Percentiles rank a stretch among this genome's conserved stretches.
These are phyloP conservation scores for Mycena vitilis DNA, from an alignment of 768 basidiomycete genomes.

Conservation along the genomic window DNA sequence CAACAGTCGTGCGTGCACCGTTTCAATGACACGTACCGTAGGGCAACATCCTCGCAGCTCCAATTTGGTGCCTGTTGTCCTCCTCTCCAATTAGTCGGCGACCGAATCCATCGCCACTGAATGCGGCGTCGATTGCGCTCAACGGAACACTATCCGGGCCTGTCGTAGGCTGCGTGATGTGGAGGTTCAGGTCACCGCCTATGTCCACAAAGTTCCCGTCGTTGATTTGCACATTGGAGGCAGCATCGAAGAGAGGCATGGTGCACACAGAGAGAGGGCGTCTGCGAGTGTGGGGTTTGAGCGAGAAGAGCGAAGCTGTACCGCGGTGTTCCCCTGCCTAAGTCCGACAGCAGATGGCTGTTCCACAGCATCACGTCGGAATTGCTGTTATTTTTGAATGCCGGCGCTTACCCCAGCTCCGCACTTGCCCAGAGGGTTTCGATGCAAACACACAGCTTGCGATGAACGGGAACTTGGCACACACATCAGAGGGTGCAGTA, in stretches of 20 bases:
- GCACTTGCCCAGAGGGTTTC: too few relatives aligned
- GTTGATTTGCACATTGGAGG: not conserved
- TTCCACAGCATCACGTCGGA: too few relatives aligned
- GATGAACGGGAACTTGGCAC: too few relatives aligned
- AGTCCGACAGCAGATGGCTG: too few relatives aligned
- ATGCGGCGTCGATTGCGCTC: not conserved
- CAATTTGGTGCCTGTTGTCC: not conserved
- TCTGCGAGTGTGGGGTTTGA: too few relatives aligned
- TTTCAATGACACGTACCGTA: not conserved
- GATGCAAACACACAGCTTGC: too few relatives aligned
- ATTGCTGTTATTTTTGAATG: too few relatives aligned
- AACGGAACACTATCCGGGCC: not conserved
- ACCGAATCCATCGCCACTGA: not conserved
- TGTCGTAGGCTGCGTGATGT: not conserved
- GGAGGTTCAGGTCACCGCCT: not conserved
- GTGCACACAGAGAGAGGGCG: not conserved
- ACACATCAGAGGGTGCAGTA: too few relatives aligned
- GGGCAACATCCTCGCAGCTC: not conserved
- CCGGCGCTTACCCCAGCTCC: too few relatives aligned
- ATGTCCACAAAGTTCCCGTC: not conserved
- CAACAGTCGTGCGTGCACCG: not conserved
- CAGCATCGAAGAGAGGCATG: not conserved
- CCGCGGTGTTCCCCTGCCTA: too few relatives aligned
- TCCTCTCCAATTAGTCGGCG: not conserved
- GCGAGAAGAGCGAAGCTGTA: too few relatives aligned